Base-by-base conservation (phyloP, 306 rosid species). In the Prunus padus region DNA sequence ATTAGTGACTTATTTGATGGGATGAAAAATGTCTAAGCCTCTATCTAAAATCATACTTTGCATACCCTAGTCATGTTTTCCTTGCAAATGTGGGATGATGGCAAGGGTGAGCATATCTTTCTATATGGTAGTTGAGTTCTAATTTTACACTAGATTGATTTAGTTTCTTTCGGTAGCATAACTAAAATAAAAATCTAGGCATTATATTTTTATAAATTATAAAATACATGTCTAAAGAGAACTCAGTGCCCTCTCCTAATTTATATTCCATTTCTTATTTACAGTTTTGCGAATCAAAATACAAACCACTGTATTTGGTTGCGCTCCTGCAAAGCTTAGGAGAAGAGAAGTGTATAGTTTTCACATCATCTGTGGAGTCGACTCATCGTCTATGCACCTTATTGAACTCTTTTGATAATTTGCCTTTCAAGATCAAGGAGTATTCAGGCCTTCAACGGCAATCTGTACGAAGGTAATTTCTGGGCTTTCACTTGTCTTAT, bases 341-440 rank as follows among this genome's bases (percentile, higher is more conserved):
- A 81, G 88, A 78, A 44, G 97, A 92, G 79, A 92, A 95, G 76
- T 92, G 96, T 89, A 88, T 95, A 5, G 88, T 92, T 84, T 95
- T 95, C 67, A 92, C 98, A 40, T 84, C 89, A 76, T 95, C 97
- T 16, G 98, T 95, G 85, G 97, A 89, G 62, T 87, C 97, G 23
- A 90, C 98, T 67, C 97, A 86, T 72, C 93, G 93, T 61, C 91
- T 95, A 25, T 90, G 97, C 85, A 80, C 90, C 45, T 85, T 95
- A 72, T 79, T 95, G 23, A 87, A 89, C 81, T 92, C 82, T 80
- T 92, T 95, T 77, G 83, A 33, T 50, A 87, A 85, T 76, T 80
- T 87, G 61, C 82, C 86, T 78, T 81, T 94, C 75, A 86, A 84
- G 85, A 89, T 92, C 68, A 90, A 87, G 87, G 97, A 92, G 87